Evolutionary conservation across 129 eudicot genomes (phyloP), one percentile per base, ranked within the genome.

Genomic region (Mikania micrantha): DNA sequence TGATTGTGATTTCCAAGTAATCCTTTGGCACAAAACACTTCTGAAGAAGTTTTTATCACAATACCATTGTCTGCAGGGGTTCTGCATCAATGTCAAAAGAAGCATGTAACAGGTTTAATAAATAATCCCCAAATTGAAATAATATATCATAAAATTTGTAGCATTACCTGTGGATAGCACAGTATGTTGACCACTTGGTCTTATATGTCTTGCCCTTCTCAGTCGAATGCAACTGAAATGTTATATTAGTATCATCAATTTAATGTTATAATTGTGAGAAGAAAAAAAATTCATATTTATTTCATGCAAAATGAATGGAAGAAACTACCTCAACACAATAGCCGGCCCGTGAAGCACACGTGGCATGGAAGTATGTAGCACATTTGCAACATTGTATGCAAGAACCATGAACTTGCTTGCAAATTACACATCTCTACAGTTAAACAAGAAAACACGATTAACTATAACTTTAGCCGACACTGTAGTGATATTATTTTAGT

Each of bases 331-430:
- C 97, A 77, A 94, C 90, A 77, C 81, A 65, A 67, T 89, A 94
- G 31, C 99, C 99, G 9, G 97, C 97, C 69, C 83, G 80, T 45
- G 79, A 77, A 64, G 99, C 97, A 77, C 99, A 94, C 74, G 73
- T 85, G 15, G 90, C 86, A 78, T 94, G 99, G 69, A 87, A 94
- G 74, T 36, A 65, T 47, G 99, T 94, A 28, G 99, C 70, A 52
- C 99, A 94, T 77, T 83, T 87, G 85, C 84, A 94, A 76, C 99
- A 94, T 50, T 90, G 97, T 20, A 66, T 83, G 77, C 95, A 94
- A 67, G 99, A 87, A 67, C 99, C 99, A 69, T 90, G 97, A 69
- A 74, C 74, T 79, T 94, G 99, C 53, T 83, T 81, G 85, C 99
- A 94, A 56, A 94, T 81, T 22, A 85, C 79, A 57, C 99, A 94